Evolutionary conservation across 1,284 basidiomycete species (phyloP).

Genomic region (Tranzscheliella williamsii): DNA sequence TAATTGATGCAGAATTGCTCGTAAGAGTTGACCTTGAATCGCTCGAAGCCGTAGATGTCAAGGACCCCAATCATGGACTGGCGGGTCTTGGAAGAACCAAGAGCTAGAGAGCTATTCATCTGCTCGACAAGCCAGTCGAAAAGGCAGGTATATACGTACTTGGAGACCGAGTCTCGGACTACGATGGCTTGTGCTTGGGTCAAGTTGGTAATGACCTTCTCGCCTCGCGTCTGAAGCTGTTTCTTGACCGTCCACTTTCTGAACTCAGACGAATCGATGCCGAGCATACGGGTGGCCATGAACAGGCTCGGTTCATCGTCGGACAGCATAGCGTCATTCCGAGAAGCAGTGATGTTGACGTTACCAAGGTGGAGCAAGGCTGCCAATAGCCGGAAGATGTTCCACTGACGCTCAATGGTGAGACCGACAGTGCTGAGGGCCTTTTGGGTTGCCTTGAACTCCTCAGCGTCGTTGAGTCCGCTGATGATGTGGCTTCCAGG

Average conservation of each 20-base stretch:
- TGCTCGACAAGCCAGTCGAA: slow-evolving; percentile 99
- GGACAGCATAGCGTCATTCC: slow-evolving; percentile 81
- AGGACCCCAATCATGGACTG: slow-evolving; percentile 99
- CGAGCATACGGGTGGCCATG: slow-evolving; percentile 83
- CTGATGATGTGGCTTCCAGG: slow-evolving; percentile 77
- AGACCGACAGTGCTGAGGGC: slow-evolving; percentile 96
- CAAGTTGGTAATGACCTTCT: slow-evolving; percentile 89
- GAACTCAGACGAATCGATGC: slow-evolving; percentile 88
- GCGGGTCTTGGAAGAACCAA: slow-evolving; percentile 80
- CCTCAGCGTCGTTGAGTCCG: slow-evolving; percentile 93
- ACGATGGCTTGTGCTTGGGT: slow-evolving; percentile 89
- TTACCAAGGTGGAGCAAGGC: slow-evolving; percentile 95
- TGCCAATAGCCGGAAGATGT: slow-evolving; percentile 90
- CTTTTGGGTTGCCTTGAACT: slow-evolving; percentile 89
- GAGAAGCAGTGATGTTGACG: slow-evolving; percentile 79
- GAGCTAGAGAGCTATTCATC: slow-evolving; percentile 92
- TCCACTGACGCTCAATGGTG: slow-evolving; percentile 95
- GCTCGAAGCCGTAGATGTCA: slow-evolving; percentile 68
- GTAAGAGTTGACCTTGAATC: slow-evolving; percentile 75
- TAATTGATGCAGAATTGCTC: slow-evolving; percentile 99
- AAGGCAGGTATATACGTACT: slow-evolving; percentile 97
- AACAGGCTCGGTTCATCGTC: slow-evolving; percentile 81
- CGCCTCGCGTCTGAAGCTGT: slow-evolving; percentile 88
- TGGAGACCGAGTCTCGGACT: slow-evolving; percentile 93
- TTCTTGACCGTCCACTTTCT: slow-evolving; percentile 99